These are phyloP conservation scores for Sphaerulina musiva DNA, from an alignment of 2,329 filamentous ascomycete genomes.

Conservation along the genomic window DNA sequence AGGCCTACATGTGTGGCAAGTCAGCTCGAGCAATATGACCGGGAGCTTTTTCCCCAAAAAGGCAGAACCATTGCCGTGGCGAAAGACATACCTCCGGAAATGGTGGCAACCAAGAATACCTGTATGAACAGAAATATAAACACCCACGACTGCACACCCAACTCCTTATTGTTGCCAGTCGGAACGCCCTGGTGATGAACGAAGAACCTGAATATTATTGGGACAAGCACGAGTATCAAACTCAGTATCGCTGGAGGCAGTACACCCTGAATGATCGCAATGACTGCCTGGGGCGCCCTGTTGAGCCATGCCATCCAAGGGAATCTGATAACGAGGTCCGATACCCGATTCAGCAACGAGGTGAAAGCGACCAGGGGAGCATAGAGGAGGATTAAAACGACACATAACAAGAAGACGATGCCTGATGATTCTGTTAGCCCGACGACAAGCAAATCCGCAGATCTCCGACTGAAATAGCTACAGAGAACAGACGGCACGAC, in stretches of 20 bases:
- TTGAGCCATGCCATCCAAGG: conserved; percentile 66
- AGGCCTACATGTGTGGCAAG: background rate
- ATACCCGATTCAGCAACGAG: conserved; percentile 71
- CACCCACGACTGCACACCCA: conserved; percentile 87
- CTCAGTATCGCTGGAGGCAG: conserved; percentile 71
- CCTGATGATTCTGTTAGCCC: conserved; percentile 15
- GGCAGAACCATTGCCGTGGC: conserved; percentile 28
- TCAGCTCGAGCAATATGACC: background rate
- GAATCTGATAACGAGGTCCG: conserved; percentile 58
- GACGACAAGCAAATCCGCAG: background rate
- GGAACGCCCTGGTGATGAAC: conserved; percentile 70
- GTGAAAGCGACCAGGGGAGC: conserved; percentile 86
- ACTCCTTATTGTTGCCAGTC: conserved; percentile 69
- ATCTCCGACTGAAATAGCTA: background rate
- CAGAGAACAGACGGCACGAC: background rate
- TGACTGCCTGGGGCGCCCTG: conserved; percentile 52
- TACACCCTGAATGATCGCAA: conserved; percentile 74
- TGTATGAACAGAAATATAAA: conserved; percentile 93
- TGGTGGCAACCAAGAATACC: conserved; percentile 83
- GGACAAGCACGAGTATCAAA: conserved; percentile 72
- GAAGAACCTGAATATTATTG: conserved; percentile 68
- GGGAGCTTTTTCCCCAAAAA: too few relatives aligned
- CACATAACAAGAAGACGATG: conserved; percentile 58
- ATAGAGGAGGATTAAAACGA: conserved; percentile 78
- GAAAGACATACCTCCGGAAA: conserved; percentile 67